These are phyloP conservation scores for Flaveria sonorensis DNA, from an alignment of 129 eudicot species.

Conservation along the genomic window DNA sequence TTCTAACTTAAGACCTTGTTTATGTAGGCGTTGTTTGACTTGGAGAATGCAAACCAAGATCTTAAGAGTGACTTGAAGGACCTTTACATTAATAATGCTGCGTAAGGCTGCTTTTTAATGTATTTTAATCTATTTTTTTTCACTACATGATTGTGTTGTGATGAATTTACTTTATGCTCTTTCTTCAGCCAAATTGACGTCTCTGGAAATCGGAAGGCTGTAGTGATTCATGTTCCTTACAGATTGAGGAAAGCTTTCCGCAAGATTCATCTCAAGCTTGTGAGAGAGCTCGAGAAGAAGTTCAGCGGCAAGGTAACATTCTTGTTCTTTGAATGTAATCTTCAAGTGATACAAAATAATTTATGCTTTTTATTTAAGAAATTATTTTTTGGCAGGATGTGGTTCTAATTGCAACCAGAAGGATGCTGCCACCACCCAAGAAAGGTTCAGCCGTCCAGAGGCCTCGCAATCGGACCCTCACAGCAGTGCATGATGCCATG, in stretches of 20 bases:
- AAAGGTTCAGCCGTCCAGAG: constrained; percentile 71
- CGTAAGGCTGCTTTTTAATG: not conserved
- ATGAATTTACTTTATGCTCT: not conserved
- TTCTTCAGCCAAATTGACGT: constrained; percentile 73
- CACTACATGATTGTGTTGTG: not conserved
- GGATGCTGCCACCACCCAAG: constrained; percentile 69
- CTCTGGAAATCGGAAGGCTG: constrained; percentile 73
- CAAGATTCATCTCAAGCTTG: constrained; percentile 76
- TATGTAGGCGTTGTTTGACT: constrained; percentile 14
- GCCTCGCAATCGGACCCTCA: constrained; percentile 65
- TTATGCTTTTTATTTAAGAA: not conserved
- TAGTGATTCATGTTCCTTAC: constrained; percentile 81
- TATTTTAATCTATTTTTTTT: not conserved
- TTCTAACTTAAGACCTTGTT: not conserved
- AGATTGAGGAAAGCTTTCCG: constrained; percentile 87
- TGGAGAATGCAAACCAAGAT: constrained; percentile 19
- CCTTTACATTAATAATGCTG: constrained; percentile 7
- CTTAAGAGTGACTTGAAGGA: constrained; percentile 21
- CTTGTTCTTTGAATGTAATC: not conserved
- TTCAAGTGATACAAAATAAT: not conserved
- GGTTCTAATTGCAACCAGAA: constrained; percentile 65
- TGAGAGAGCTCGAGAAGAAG: constrained; percentile 92
- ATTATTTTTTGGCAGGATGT: constrained; percentile 50
- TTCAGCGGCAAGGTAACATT: constrained; percentile 81
- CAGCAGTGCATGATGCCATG: constrained; percentile 71